Base-by-base conservation (phyloP, 2,329 filamentous ascomycete genomes). In the Sarocladiaceae sp. region DNA sequence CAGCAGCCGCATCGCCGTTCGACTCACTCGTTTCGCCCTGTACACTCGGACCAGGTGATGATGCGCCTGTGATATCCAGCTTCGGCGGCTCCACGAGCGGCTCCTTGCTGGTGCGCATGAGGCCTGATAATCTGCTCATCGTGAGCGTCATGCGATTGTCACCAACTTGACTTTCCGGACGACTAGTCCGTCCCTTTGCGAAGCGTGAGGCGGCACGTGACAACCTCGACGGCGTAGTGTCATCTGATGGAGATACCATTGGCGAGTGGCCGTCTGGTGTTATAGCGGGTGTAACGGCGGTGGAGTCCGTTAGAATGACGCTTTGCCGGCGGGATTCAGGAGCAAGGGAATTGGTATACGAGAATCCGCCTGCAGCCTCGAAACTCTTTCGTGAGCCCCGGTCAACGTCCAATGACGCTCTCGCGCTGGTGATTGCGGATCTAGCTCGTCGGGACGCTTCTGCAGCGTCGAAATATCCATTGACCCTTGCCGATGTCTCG, bases 151-250 rank as follows among this genome's bases (percentile, higher is more conserved):
- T 72, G 3, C 79, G 69, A 13, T 68, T 69, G 51, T 82, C 79
- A 21, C 77, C 75, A 1, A 68, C 72, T 51, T 81, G 76, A 53
- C 79, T 82, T 15, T 63, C 64, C 4, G 79, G 74, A 11, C 79
- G 72, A 51, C 78, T 80, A 51, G 71, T 59, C 62, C 51, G 65
- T 52, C 44, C 65, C 53, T 60, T 66, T 58, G 71, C 62, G 50
- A 82, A 78, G 37, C 69, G 70, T 4, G 74, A 73, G 12, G 78
- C 76, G 1, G 78, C 77, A 12, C 78, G 69, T 6, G 76, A 79
- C 10, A 82, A 54, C 7, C 78, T 66, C 21, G 76, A 73, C 3
- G 71, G 65, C 2, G 76, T 72, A 1, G 63, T 65, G 50, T 81
- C 78, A 48, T 82, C 78, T 20, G 57, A 62, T 1, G 75, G 73